Percentiles rank a stretch among this genome's conserved stretches.
These are phyloP conservation scores for Haberlea rhodopensis DNA, from an alignment of 257 asterid species.

Conservation along the genomic window DNA sequence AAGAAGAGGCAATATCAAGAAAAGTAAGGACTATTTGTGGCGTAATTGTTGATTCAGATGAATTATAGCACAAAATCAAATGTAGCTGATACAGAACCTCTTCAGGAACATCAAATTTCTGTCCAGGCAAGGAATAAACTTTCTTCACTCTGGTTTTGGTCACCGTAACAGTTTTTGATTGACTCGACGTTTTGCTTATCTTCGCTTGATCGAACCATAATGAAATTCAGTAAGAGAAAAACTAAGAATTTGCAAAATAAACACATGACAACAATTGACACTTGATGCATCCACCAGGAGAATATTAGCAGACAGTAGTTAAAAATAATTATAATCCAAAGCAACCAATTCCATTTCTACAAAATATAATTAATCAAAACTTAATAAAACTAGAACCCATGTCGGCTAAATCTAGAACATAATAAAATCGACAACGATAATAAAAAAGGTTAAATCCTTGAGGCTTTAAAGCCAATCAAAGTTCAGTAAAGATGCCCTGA, in stretches of 20 bases:
- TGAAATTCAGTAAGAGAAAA: conserved; percentile 28
- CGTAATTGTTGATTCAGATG: conserved; percentile 2
- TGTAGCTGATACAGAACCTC: conserved; percentile 51
- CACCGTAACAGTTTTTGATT: conserved; percentile 47
- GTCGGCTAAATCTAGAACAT: background rate
- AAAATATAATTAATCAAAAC: too few species aligned
- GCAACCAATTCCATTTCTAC: background rate
- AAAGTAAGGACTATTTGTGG: conserved; percentile 10
- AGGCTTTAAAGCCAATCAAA: background rate
- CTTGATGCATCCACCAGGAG: background rate
- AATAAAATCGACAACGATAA: background rate
- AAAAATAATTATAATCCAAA: background rate
- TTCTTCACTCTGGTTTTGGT: conserved; percentile 72
- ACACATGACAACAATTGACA: background rate
- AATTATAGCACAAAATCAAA: conserved; percentile 5
- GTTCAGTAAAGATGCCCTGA: background rate
- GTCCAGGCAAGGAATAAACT: conserved; percentile 80
- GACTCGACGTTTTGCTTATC: conserved; percentile 52
- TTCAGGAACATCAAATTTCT: conserved; percentile 86
- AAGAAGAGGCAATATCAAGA: conserved; percentile 18
- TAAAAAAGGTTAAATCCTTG: background rate
- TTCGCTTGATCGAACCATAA: conserved; percentile 49
- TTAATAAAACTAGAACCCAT: background rate
- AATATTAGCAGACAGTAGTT: background rate
- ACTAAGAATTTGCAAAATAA: background rate